Percentiles rank a stretch among this genome's conserved stretches.
These are phyloP conservation scores for Yarrowia alimentaria DNA, from an alignment of 805 yeast species.

Conservation along the genomic window DNA sequence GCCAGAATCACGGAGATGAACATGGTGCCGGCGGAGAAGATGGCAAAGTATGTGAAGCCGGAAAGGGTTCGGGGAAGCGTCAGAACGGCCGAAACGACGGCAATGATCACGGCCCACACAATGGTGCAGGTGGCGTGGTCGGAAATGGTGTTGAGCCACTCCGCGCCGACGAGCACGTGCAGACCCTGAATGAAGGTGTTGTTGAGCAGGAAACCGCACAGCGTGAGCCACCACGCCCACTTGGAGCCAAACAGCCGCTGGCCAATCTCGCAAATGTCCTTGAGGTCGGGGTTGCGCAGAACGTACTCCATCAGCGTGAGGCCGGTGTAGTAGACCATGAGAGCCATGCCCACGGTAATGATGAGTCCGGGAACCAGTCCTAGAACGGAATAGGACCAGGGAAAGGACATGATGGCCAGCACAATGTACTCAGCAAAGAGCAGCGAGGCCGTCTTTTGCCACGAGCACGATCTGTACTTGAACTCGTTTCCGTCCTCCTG, in stretches of 20 bases:
- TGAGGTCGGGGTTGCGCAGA: conserved; percentile 51
- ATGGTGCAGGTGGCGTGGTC: conserved; percentile 52
- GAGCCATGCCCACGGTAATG: conserved; percentile 51
- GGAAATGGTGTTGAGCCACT: conserved; percentile 55
- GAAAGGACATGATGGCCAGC: conserved; percentile 63
- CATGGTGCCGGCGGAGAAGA: conserved; percentile 57
- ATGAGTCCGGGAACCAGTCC: conserved; percentile 60
- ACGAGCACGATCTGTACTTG: conserved; percentile 53
- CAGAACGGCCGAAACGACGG: conserved; percentile 50
- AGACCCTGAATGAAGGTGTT: conserved; percentile 58
- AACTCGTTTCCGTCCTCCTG: conserved; percentile 37
- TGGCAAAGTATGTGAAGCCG: conserved; percentile 51
- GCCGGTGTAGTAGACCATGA: conserved; percentile 56
- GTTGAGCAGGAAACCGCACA: conserved; percentile 52
- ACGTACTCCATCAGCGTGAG: conserved; percentile 55
- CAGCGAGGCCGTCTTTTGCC: conserved; percentile 61
- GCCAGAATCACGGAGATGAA: conserved; percentile 54
- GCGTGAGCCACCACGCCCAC: conserved; percentile 59
- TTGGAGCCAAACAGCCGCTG: conserved; percentile 50
- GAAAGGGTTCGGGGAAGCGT: conserved; percentile 59
- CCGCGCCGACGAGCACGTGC: conserved; percentile 60
- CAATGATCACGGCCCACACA: conserved; percentile 51
- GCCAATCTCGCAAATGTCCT: conserved; percentile 59
- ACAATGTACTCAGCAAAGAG: conserved; percentile 60
- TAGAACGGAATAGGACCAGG: conserved; percentile 60